Conservation (phyloP, 257 asterid species). For the Solanum phureja region DNA sequence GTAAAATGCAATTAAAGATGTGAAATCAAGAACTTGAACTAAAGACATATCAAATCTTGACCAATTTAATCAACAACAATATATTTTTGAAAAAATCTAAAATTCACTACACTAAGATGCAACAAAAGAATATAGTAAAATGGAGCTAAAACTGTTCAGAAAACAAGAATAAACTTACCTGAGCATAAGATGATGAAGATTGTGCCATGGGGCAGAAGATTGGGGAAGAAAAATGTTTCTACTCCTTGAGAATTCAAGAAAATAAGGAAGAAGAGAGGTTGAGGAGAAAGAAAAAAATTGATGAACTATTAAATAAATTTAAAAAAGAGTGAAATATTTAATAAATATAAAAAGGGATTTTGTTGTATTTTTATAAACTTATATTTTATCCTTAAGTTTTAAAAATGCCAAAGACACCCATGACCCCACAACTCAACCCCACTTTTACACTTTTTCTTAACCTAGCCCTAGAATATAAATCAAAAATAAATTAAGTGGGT, state of each 20-base stretch:
- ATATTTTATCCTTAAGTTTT: too few relatives aligned
- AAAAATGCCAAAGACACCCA: too few relatives aligned
- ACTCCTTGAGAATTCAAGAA: not conserved
- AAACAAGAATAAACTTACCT: not conserved
- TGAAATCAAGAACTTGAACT: not conserved
- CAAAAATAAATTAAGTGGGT: not conserved
- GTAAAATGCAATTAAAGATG: not conserved
- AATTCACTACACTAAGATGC: not conserved
- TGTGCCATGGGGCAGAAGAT: not conserved
- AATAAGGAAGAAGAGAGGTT: too few relatives aligned
- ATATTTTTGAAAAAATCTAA: too few relatives aligned
- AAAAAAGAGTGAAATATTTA: too few relatives aligned
- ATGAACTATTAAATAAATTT: too few relatives aligned
- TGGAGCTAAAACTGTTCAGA: not conserved
- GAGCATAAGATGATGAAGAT: not conserved
- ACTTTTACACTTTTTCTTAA: not conserved
- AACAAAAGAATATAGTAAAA: not conserved
- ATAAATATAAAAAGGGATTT: too few relatives aligned
- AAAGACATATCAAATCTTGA: not conserved
- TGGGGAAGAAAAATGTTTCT: not conserved
- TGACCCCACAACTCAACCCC: not conserved
- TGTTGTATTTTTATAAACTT: too few relatives aligned
- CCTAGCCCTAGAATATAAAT: not conserved
- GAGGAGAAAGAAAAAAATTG: too few relatives aligned
- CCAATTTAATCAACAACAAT: not conserved